Conservation (phyloP, 1,139 yeast species). For the Yamadazyma songkhlaensis region DNA sequence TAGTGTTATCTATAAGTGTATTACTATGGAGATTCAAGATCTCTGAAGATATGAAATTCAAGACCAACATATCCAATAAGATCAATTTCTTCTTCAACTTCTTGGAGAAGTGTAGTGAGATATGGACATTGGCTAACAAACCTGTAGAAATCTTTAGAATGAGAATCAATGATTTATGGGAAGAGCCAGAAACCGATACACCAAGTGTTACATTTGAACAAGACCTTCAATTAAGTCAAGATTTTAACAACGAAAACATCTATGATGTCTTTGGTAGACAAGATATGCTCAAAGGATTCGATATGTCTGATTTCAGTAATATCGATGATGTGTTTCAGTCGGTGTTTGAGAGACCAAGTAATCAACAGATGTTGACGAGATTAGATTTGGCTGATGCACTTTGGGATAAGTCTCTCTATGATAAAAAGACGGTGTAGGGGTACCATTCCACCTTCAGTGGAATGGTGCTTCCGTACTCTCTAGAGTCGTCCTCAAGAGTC, state of each 20-base stretch:
- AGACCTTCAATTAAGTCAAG: too few relatives aligned
- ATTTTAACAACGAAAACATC: constrained; percentile 4
- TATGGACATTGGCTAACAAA: constrained; percentile 10
- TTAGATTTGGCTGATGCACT: too few relatives aligned
- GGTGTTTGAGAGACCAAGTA: not conserved
- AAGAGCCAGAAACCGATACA: too few relatives aligned
- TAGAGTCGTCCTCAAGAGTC: too few relatives aligned
- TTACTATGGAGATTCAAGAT: constrained; percentile 11
- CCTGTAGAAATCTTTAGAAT: too few relatives aligned
- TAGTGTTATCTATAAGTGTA: constrained; percentile 12
- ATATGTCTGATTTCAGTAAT: not conserved
- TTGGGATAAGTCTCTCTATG: too few relatives aligned
- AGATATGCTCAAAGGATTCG: constrained; percentile 1
- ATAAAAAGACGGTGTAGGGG: too few relatives aligned
- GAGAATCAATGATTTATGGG: too few relatives aligned
- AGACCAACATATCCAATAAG: constrained; percentile 1
- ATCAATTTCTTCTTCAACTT: constrained; percentile 8
- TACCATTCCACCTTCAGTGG: too few relatives aligned
- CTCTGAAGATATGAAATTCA: not conserved
- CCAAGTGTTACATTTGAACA: too few relatives aligned
- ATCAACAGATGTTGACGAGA: too few relatives aligned
- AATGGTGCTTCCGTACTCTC: too few relatives aligned
- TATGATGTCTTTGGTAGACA: not conserved
- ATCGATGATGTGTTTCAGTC: constrained; percentile 4
- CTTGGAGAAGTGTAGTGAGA: constrained; percentile 8